Evolutionary conservation across 2,329 filamentous ascomycete genomes (phyloP).

Genomic region (Didymella keratinophila): DNA sequence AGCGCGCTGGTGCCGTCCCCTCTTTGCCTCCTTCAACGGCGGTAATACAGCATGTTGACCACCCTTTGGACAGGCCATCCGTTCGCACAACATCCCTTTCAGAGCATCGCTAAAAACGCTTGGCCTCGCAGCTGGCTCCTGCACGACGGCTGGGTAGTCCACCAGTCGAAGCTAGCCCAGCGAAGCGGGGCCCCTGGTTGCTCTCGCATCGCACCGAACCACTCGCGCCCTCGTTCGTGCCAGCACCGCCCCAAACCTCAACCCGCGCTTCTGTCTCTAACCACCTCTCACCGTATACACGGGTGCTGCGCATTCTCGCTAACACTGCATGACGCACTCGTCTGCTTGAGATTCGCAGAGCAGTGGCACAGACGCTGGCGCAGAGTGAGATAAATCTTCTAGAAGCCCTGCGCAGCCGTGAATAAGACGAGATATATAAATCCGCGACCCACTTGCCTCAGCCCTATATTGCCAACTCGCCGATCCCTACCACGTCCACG

Average conservation of each 20-base stretch:
- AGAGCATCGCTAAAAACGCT: conserved; percentile 13
- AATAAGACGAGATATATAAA: conserved; percentile 28
- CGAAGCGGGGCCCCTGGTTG: conserved; percentile 6
- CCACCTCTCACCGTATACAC: conserved; percentile 16
- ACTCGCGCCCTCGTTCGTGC: conserved; percentile 2
- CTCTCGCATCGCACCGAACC: neutral
- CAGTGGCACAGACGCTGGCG: neutral
- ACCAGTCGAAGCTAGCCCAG: conserved; percentile 2
- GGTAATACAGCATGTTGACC: conserved; percentile 3
- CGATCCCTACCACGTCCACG: conserved; percentile 16
- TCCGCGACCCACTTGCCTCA: conserved; percentile 27
- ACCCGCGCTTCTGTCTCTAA: conserved; percentile 17
- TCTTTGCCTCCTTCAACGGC: neutral
- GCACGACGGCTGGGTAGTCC: conserved; percentile 5
- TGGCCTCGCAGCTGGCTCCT: conserved; percentile 12
- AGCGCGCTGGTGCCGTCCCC: neutral
- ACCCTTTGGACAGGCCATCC: conserved; percentile 5
- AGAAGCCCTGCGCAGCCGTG: conserved; percentile 13
- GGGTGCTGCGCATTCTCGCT: conserved; percentile 29
- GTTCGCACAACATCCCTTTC: conserved; percentile 17
- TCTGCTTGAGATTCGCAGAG: conserved; percentile 13
- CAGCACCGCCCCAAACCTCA: conserved; percentile 30
- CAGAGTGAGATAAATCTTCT: conserved; percentile 21
- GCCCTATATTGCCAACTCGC: conserved; percentile 31
- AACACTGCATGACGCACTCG: conserved; percentile 30